Evolutionary conservation across 495 filamentous ascomycete genomes (phyloP).

Genomic region (Xylaria castorea): DNA sequence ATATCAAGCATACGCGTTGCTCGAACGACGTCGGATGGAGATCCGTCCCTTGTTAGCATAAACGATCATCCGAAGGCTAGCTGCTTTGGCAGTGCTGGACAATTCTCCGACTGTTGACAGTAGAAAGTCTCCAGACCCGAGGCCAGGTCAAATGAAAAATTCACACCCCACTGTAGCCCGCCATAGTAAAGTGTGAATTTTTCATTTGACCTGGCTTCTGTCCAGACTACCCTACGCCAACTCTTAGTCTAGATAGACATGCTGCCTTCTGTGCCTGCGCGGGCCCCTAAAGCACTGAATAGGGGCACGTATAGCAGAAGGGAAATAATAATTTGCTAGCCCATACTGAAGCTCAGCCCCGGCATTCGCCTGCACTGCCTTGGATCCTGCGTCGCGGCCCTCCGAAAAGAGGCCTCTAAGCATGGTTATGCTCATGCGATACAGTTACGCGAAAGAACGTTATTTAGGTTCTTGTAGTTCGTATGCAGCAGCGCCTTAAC

Average conservation of each 20-base stretch:
- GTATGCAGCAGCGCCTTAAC: constrained; percentile 55
- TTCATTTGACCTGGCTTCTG: no score
- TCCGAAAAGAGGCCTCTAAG: constrained; percentile 67
- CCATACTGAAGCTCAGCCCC: constrained; percentile 66
- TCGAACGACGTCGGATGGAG: constrained; percentile 20
- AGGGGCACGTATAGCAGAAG: constrained; percentile 49
- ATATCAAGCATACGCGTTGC: constrained; percentile 66
- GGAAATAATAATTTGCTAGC: constrained; percentile 69
- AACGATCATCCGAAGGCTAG: constrained; percentile 62
- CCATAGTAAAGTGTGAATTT: no score
- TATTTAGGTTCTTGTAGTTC: constrained; percentile 70
- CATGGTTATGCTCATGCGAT: constrained; percentile 65
- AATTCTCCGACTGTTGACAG: constrained; percentile 69
- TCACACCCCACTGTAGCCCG: no score
- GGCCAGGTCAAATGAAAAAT: no score
- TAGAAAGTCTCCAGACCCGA: constrained; percentile 65
- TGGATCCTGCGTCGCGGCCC: constrained; percentile 63
- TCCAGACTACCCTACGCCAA: constrained; percentile 74
- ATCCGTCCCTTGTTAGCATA: constrained; percentile 80
- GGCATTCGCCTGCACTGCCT: constrained; percentile 64
- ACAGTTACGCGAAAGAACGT: constrained; percentile 82
- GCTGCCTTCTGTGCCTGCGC: constrained; percentile 53
- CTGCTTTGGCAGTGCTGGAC: constrained; percentile 58
- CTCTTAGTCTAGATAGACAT: constrained; percentile 64
- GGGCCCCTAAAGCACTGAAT: constrained; percentile 41